phyloP scores from a whole-genome alignment of 495 filamentous ascomycete species.

The Melanomma pulvis-pyrius region DNA sequence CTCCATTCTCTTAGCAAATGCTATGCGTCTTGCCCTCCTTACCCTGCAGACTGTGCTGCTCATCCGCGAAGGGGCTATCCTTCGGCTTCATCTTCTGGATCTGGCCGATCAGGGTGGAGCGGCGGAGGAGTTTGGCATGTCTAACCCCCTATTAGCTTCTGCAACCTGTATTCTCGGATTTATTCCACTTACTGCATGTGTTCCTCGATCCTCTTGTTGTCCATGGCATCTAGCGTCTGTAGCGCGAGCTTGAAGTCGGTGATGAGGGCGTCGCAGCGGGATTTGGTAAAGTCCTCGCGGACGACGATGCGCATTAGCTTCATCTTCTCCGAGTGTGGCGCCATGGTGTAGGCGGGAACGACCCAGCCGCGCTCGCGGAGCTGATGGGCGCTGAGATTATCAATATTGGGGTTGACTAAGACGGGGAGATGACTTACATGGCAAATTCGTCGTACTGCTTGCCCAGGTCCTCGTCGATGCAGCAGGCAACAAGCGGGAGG shows the following conservation, averaged over 20 bases:
- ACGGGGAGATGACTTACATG: conserved; percentile 32
- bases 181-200: conserved; percentile 52
- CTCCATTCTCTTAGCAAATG: conserved; percentile 61
- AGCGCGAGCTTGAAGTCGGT: conserved; percentile 72
- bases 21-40: conserved; percentile 87
- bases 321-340: conserved; percentile 72
- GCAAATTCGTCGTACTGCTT: conserved; percentile 74
- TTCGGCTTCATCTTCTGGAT: conserved; percentile 46
- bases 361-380: conserved; percentile 85
- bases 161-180: background rate
- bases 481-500: conserved; percentile 84
- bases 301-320: conserved; percentile 90
- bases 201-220: conserved; percentile 64
- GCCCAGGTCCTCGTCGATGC: conserved; percentile 60
- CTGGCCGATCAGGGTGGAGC: conserved; percentile 2
- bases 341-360: conserved; percentile 94
- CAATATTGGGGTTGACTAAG: conserved; percentile 39
- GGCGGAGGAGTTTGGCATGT: conserved; percentile 3
- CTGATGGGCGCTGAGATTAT: conserved; percentile 66
- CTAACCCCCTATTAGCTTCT: background rate
- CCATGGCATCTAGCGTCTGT: conserved; percentile 70
- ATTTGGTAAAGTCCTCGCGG: conserved; percentile 81
- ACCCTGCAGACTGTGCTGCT: conserved; percentile 83
- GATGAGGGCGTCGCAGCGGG: conserved; percentile 72
- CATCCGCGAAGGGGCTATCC: conserved; percentile 69